Conservation (phyloP, 345 rosid species). For the Erodium maritimum region DNA sequence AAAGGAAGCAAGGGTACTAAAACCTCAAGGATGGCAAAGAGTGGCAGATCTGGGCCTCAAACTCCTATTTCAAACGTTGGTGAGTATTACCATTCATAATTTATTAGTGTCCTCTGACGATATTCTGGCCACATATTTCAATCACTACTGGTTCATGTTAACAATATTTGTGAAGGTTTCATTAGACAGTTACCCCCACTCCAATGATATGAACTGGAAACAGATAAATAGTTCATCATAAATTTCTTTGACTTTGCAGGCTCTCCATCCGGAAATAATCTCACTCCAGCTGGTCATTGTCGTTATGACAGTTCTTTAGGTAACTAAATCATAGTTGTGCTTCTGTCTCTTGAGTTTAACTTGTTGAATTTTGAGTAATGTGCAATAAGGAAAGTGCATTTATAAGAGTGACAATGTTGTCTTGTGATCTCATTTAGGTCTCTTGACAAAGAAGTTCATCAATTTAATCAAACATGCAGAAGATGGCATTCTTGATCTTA, state of each 20-base stretch:
- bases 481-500: slow-evolving; percentile 91
- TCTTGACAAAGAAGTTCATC: slow-evolving; percentile 91
- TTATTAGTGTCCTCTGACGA: not conserved
- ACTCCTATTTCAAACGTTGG: slow-evolving; percentile 57
- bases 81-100: slow-evolving; percentile 19
- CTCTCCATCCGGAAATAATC: slow-evolving; percentile 66
- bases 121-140: not conserved
- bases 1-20: slow-evolving; percentile 63
- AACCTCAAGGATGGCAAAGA: slow-evolving; percentile 46
- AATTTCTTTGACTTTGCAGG: slow-evolving; percentile 46
- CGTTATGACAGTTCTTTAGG: slow-evolving; percentile 98
- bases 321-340: slow-evolving; percentile 14
- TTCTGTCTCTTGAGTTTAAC: too few relatives aligned
- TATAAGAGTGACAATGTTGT: slow-evolving; percentile 4
- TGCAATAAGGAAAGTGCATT: slow-evolving; percentile 1
- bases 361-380: too few relatives aligned
- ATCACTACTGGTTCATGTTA: not conserved
- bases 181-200: too few relatives aligned
- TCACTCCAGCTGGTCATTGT: slow-evolving; percentile 70
- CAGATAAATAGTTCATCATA: slow-evolving; percentile 9
- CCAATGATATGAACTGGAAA: not conserved
- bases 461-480: slow-evolving; percentile 89
- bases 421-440: slow-evolving; percentile 42
- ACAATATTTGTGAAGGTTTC: not conserved
- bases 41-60: slow-evolving; percentile 45